Conservation (phyloP, 2,329 filamentous ascomycete species). For the Cladosporium sp. region DNA sequence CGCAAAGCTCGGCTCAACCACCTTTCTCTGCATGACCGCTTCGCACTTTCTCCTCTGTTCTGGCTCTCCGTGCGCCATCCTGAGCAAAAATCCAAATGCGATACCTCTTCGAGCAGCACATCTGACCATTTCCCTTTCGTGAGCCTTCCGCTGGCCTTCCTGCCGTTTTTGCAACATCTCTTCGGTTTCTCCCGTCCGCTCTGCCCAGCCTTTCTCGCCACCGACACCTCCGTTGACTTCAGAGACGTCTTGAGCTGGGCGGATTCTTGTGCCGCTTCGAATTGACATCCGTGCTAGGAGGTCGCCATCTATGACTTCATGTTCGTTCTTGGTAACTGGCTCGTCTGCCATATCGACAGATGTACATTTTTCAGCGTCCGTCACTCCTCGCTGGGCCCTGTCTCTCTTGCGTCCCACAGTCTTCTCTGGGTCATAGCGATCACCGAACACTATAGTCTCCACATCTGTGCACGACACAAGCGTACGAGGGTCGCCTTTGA, state of each 20-base stretch:
- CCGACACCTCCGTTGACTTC: constrained; percentile 54
- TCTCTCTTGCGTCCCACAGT: constrained; percentile 45
- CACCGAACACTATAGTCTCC: constrained; percentile 49
- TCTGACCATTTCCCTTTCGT: constrained; percentile 55
- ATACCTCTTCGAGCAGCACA: constrained; percentile 58
- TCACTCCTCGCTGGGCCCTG: constrained; percentile 31
- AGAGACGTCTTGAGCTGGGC: constrained; percentile 41
- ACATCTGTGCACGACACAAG: constrained; percentile 49
- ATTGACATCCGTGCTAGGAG: constrained; percentile 4
- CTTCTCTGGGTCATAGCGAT: constrained; percentile 43
- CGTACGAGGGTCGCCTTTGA: constrained; percentile 50
- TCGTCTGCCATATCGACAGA: constrained; percentile 39
- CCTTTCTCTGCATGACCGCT: constrained; percentile 55
- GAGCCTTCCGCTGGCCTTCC: constrained; percentile 46
- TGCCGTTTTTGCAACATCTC: constrained; percentile 48
- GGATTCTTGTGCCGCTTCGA: constrained; percentile 16
- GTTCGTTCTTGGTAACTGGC: not conserved
- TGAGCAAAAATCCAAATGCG: constrained; percentile 49
- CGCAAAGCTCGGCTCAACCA: constrained; percentile 58
- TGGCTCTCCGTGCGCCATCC: constrained; percentile 11
- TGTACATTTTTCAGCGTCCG: constrained; percentile 38
- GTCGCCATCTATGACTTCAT: constrained; percentile 8
- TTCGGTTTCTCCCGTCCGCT: constrained; percentile 49
- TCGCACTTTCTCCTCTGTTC: constrained; percentile 41
- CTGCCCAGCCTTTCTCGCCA: constrained; percentile 53